Base-by-base conservation (phyloP, 345 rosid genomes). In the Acer campestre region DNA sequence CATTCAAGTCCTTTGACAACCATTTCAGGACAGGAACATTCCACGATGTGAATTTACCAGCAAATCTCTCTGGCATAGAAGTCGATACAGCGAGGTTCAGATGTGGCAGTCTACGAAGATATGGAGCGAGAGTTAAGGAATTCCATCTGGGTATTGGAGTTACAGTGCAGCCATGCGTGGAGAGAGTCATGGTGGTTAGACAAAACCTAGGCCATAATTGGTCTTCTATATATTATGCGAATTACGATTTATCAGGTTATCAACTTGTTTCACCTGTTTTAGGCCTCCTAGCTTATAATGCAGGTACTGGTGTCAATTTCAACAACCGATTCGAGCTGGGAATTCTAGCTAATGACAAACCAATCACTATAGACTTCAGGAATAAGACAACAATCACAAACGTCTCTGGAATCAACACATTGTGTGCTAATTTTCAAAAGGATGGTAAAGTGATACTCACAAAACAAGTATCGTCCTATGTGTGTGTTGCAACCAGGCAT, bases 91-190 rank as follows among this genome's bases (percentile, higher is more conserved):
- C 78, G 35, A 91, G 88, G 85, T 91, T 88, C 75, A 87, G 99
- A 73, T 94, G 99, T 51, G 98, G 99, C 55, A 96, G 99, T 76
- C 88, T 94, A n/a, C 78, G 86, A 35, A 80, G 97, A 80, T 94
- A 96, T 61, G 99, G 99, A 0, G 97, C 97, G 4, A 88, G 76
- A 65, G 76, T 96, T 16, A 78, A 87, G 71, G 99, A 94, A 83
- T 90, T 96, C 62, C 88, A 82, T 77, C 78, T 96, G 17, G 91
- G 92, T 0, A 65, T 78, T 0, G 97, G 97, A 12, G 86, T 88
- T 2, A 81, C 38, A 2, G 86, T 96, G 75, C 91, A 89, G 78
- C 97, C 99, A 17, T 94, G 99, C 71, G 87, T 82, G 18, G 97
- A 93, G 69, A 92, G 99, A 85, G 90, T 93, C 56, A 79, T 96